Percentiles rank a stretch among this genome's conserved stretches.
Evolutionary conservation across 1,139 yeast species (phyloP).

Genomic region (Saccharomyces hybrid): DNA sequence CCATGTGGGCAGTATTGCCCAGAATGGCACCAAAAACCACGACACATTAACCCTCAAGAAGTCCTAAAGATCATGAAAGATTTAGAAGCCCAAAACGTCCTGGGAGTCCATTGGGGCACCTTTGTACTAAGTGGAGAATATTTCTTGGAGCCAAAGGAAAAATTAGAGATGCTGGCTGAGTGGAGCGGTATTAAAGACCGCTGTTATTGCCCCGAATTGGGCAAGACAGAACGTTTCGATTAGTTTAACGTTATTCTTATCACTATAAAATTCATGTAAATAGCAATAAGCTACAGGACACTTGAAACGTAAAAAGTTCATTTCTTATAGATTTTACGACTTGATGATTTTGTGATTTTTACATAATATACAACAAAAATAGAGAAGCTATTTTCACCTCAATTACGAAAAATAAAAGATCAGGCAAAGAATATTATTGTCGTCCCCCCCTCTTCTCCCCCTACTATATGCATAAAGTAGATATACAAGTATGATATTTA

Average conservation of each 20-base stretch:
- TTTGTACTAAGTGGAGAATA: conserved; percentile 84
- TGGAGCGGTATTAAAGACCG: conserved; percentile 31
- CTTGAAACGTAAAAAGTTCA: not conserved
- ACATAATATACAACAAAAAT: not conserved
- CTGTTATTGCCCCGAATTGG: conserved; percentile 47
- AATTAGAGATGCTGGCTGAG: conserved; percentile 36
- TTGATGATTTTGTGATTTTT: not conserved
- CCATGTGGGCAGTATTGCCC: conserved; percentile 97
- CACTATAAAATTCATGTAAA: not conserved
- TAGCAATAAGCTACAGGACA: not conserved
- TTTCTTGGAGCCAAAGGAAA: conserved; percentile 69
- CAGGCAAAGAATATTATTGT: too few species aligned
- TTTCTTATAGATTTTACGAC: not conserved
- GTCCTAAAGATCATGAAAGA: conserved; percentile 64
- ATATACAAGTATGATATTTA: not conserved
- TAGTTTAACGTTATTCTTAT: not conserved
- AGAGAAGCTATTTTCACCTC: too few species aligned
- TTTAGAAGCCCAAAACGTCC: conserved; percentile 51
- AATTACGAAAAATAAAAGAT: too few species aligned
- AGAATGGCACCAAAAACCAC: conserved; percentile 85
- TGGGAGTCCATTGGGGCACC: conserved; percentile 97
- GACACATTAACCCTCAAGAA: conserved; percentile 81
- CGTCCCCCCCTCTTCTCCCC: too few species aligned
- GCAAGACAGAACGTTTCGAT: conserved; percentile 34
- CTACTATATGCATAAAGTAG: too few species aligned